Evolutionary conservation across 139 green algal genomes (phyloP).

Genomic region (Nannochloris sp.): DNA sequence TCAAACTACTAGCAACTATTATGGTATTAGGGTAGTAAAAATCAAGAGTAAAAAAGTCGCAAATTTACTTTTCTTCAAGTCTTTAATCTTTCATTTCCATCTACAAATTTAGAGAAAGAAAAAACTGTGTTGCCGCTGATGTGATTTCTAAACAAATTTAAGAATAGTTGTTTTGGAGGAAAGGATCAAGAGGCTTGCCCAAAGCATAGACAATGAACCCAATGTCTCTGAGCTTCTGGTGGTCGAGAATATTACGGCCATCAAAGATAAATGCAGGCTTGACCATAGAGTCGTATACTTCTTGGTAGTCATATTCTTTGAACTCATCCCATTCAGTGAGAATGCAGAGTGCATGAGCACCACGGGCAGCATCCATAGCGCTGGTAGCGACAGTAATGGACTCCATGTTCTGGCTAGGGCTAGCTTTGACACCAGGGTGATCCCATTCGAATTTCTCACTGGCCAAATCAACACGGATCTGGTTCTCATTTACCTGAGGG

Average conservation of each 20-base stretch:
- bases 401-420: slow-evolving; percentile 24
- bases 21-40: too few species aligned
- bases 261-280: slow-evolving; percentile 99
- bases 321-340: slow-evolving; percentile 99
- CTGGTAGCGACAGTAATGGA: slow-evolving; percentile 42
- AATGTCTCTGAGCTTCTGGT: slow-evolving; percentile 77
- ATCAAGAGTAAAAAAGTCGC: too few species aligned
- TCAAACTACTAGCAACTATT: too few species aligned
- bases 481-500: slow-evolving; percentile 73
- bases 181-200: slow-evolving; percentile 97
- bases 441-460: slow-evolving; percentile 90
- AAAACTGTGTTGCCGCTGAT: too few species aligned
- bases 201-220: slow-evolving; percentile 97
- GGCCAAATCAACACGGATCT: slow-evolving; percentile 80
- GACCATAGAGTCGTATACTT: slow-evolving; percentile 80
- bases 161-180: slow-evolving; percentile 66
- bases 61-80: too few species aligned
- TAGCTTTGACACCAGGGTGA: slow-evolving; percentile 54
- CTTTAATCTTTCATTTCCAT: too few species aligned
- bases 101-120: too few species aligned
- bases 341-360: slow-evolving; percentile 79
- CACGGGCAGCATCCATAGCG: slow-evolving; percentile 58
- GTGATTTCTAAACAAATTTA: too few species aligned
- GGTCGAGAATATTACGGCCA: slow-evolving; percentile 93
- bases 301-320: slow-evolving; percentile 70